A percentile compares a stretch with the other conserved stretches of the same genome.
Conservation (phyloP, 2,329 filamentous ascomycete species). For the Claviceps fusiformis region DNA sequence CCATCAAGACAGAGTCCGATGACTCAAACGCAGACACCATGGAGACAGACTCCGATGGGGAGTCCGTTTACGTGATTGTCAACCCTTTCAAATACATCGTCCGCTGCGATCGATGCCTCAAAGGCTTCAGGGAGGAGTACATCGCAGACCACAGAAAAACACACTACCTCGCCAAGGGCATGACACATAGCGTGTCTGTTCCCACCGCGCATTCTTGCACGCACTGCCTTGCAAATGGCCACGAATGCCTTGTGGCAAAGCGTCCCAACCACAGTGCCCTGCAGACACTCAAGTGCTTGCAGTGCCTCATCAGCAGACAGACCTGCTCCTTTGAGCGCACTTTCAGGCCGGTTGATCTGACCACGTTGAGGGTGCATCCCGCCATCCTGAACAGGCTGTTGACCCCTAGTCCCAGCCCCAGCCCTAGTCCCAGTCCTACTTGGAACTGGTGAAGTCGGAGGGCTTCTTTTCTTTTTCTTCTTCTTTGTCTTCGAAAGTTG, state of each 20-base stretch:
- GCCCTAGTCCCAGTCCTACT: not conserved
- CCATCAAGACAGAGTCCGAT: too few relatives aligned
- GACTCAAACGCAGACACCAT: too few relatives aligned
- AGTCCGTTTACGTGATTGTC: too few relatives aligned
- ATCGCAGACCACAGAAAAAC: not conserved
- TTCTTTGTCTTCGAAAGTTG: too few relatives aligned
- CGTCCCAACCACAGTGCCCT: not conserved
- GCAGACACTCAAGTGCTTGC: not conserved
- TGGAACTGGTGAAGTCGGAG: too few relatives aligned
- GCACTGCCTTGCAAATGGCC: not conserved
- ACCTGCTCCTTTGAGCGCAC: constrained; percentile 1
- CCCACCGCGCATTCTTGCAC: not conserved
- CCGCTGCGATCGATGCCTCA: constrained; percentile 1
- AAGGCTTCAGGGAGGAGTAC: not conserved
- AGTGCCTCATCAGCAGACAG: not conserved
- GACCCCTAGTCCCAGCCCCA: not conserved
- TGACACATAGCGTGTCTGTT: not conserved
- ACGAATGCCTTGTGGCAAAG: constrained; percentile 2
- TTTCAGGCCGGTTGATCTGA: not conserved
- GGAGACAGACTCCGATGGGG: too few relatives aligned
- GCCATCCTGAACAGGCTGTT: not conserved
- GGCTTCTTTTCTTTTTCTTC: too few relatives aligned
- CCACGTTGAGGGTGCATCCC: not conserved
- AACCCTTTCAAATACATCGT: too few relatives aligned
- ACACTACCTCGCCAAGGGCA: not conserved